Evolutionary conservation across 768 basidiomycete genomes (phyloP).

Genomic region (Cystobasidium ongulense): DNA sequence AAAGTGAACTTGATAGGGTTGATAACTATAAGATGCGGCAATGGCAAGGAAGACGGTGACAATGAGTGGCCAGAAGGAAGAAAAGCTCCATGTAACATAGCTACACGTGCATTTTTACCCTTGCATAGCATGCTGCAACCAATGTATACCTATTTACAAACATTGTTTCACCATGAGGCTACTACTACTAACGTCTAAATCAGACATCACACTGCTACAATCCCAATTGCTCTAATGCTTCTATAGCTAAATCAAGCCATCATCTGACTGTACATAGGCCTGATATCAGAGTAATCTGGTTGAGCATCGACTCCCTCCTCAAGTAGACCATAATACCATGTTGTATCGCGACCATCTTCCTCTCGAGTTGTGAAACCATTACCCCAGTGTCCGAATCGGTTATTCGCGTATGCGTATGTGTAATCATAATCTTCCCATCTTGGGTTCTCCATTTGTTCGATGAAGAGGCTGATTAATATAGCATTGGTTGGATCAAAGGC

Average conservation of each 20-base stretch:
- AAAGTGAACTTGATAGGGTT: slow-evolving; percentile 10
- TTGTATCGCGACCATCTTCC: slow-evolving; percentile 34
- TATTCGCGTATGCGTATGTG: slow-evolving; percentile 28
- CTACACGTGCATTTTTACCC: too few species aligned
- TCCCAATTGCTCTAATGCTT: neutral
- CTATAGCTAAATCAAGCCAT: neutral
- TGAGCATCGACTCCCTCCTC: slow-evolving; percentile 1
- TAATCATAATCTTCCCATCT: slow-evolving; percentile 38
- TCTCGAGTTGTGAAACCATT: slow-evolving; percentile 38
- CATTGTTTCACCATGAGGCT: neutral
- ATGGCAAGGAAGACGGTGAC: neutral
- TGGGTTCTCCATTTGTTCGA: slow-evolving; percentile 32
- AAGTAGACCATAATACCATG: slow-evolving; percentile 21
- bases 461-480: slow-evolving; percentile 22
- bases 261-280: slow-evolving; percentile 13
- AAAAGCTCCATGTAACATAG: too few species aligned
- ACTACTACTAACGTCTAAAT: neutral
- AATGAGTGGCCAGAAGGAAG: too few species aligned
- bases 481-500: too few species aligned
- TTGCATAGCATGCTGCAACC: too few species aligned
- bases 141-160: too few species aligned
- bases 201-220: neutral
- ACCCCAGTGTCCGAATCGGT: slow-evolving; percentile 36
- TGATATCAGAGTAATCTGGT: slow-evolving; percentile 23
- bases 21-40: neutral